Conservation (phyloP, 306 rosid species). For the Parietaria judaica region DNA sequence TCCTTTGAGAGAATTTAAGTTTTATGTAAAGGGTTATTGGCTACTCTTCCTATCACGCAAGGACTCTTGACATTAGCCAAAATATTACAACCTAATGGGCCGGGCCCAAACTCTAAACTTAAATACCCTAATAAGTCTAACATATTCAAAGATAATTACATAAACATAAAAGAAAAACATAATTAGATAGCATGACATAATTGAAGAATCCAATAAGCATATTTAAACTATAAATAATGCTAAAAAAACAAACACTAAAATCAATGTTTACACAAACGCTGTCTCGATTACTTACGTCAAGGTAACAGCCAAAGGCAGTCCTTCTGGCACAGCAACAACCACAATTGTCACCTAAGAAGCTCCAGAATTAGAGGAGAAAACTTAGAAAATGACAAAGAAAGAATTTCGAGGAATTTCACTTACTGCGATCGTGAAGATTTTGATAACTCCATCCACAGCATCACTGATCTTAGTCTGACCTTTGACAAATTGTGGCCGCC, state of each 20-base stretch:
- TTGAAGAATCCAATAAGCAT: constrained; percentile 17
- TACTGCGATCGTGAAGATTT: constrained; percentile 89
- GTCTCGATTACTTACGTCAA: constrained; percentile 60
- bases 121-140: too few species aligned
- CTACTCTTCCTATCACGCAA: too few species aligned
- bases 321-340: constrained; percentile 99
- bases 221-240: constrained; percentile 3
- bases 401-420: constrained; percentile 32
- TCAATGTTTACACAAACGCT: constrained; percentile 4
- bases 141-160: too few species aligned
- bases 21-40: too few species aligned
- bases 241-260: background rate
- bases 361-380: constrained; percentile 26
- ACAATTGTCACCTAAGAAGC: constrained; percentile 90
- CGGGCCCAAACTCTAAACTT: too few species aligned
- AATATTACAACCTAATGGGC: too few species aligned
- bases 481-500: constrained; percentile 33
- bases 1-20: too few species aligned
- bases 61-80: too few species aligned
- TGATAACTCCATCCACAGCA: constrained; percentile 56
- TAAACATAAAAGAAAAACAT: too few species aligned
- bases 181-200: background rate
- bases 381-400: background rate
- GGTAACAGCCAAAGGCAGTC: constrained; percentile 97
- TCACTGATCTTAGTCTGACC: constrained; percentile 51